phyloP scores from a whole-genome alignment of 495 filamentous ascomycete genomes.

The Aspergillus carlsbadensis region DNA sequence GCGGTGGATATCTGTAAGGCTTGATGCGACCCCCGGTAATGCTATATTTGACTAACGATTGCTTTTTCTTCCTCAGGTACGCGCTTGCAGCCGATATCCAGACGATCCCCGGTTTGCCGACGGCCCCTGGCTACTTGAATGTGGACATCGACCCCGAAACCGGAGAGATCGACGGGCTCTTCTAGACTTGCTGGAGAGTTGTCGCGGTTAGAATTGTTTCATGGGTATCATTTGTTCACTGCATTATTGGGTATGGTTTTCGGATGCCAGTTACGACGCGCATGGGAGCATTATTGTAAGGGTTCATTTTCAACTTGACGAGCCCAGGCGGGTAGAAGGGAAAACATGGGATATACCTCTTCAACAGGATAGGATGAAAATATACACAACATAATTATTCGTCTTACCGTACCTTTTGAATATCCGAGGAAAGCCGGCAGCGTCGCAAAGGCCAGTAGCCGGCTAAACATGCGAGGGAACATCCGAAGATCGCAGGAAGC shows the following conservation, averaged over 20 bases:
- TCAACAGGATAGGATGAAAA: constrained; percentile 12
- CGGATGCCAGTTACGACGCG: background rate
- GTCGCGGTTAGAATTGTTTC: background rate
- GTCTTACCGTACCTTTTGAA: background rate
- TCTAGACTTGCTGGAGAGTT: constrained; percentile 51
- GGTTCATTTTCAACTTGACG: constrained; percentile 23
- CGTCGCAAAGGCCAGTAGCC: background rate
- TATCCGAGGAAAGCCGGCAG: background rate
- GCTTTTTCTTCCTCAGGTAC: constrained; percentile 53
- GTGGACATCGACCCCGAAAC: constrained; percentile 92
- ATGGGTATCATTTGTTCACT: background rate
- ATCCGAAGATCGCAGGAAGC: constrained; percentile 14
- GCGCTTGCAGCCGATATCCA: constrained; percentile 96
- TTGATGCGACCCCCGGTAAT: constrained; percentile 6
- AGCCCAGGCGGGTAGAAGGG: background rate
- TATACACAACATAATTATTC: background rate
- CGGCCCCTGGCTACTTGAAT: constrained; percentile 93
- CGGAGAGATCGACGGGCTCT: constrained; percentile 93
- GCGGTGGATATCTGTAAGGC: constrained; percentile 84
- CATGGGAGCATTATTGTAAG: constrained; percentile 8
- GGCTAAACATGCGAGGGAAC: constrained; percentile 5
- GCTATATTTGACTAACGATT: constrained; percentile 15
- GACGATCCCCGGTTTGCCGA: constrained; percentile 94
- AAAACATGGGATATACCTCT: constrained; percentile 6
- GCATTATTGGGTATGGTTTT: constrained; percentile 4